Evolutionary conservation across 768 basidiomycete genomes (phyloP).

Genomic region (Lentinula sp.): DNA sequence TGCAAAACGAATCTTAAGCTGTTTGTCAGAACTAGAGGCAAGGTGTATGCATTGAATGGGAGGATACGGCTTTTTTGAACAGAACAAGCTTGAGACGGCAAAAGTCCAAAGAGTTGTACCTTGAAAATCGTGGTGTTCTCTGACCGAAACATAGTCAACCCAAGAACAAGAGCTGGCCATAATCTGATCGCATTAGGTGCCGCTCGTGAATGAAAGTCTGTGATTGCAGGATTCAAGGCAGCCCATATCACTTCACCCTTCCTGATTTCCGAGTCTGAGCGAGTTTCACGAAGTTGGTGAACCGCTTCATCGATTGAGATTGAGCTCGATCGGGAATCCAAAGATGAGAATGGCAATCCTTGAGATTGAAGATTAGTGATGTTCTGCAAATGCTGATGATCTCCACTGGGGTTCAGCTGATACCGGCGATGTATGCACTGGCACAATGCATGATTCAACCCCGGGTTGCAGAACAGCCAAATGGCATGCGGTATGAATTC

Average conservation of each 20-base stretch:
- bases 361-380: not conserved
- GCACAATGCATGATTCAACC: not conserved
- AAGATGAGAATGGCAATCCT: not conserved
- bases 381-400: not conserved
- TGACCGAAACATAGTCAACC: no score
- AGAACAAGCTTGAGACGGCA: no score
- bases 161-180: not conserved
- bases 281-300: not conserved
- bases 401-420: no score
- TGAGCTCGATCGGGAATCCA: not conserved
- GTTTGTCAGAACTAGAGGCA: not conserved
- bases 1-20: not conserved
- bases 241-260: not conserved
- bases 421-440: not conserved
- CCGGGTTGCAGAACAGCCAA: not conserved
- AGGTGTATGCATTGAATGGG: not conserved
- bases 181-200: not conserved
- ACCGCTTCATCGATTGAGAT: not conserved
- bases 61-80: not conserved
- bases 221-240: not conserved
- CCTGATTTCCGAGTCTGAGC: not conserved
- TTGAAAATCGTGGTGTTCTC: not conserved
- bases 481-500: not conserved
- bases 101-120: not conserved
- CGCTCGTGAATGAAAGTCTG: no score